Percentiles rank a stretch among this genome's conserved stretches.
phyloP scores from a whole-genome alignment of 345 rosid species.

The Anastatica hierochuntica region DNA sequence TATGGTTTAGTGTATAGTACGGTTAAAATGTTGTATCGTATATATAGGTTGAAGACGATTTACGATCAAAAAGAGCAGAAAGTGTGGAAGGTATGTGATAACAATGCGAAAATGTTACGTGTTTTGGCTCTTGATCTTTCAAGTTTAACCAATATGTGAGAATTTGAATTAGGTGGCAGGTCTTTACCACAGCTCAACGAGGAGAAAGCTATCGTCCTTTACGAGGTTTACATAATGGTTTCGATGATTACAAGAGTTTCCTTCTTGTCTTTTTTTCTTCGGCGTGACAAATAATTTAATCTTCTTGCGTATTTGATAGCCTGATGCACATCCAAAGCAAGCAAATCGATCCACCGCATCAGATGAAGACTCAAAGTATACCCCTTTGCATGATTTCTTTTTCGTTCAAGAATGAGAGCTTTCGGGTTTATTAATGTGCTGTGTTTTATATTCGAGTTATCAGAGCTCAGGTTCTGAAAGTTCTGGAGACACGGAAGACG shows the following conservation, averaged over 20 bases:
- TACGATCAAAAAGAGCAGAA: slow-evolving; percentile 35
- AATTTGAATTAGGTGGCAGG: slow-evolving; percentile 42
- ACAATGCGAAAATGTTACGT: not conserved
- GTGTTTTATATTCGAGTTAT: not conserved
- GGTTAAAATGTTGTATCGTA: slow-evolving; percentile 6
- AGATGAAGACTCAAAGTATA: slow-evolving; percentile 76
- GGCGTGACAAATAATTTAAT: slow-evolving; percentile 3
- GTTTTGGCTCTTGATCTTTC: not conserved
- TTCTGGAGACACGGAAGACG: slow-evolving; percentile 70
- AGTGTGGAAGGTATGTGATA: slow-evolving; percentile 45
- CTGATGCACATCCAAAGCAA: slow-evolving; percentile 47
- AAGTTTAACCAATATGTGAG: slow-evolving; percentile 9
- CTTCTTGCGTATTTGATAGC: slow-evolving; percentile 43
- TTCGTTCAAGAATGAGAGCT: not conserved
- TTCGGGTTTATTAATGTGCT: not conserved
- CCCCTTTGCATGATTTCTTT: not conserved
- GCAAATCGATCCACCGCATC: slow-evolving; percentile 37
- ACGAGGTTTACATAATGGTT: slow-evolving; percentile 40
- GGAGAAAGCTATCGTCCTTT: slow-evolving; percentile 89
- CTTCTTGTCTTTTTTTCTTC: not conserved
- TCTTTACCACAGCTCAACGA: slow-evolving; percentile 37
- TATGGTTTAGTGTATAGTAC: no score
- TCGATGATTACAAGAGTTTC: not conserved
- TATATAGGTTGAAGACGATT: slow-evolving; percentile 47
- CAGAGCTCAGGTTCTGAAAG: slow-evolving; percentile 86